Conservation (phyloP, 1,284 basidiomycete species). For the Pseudozyma sp. region DNA sequence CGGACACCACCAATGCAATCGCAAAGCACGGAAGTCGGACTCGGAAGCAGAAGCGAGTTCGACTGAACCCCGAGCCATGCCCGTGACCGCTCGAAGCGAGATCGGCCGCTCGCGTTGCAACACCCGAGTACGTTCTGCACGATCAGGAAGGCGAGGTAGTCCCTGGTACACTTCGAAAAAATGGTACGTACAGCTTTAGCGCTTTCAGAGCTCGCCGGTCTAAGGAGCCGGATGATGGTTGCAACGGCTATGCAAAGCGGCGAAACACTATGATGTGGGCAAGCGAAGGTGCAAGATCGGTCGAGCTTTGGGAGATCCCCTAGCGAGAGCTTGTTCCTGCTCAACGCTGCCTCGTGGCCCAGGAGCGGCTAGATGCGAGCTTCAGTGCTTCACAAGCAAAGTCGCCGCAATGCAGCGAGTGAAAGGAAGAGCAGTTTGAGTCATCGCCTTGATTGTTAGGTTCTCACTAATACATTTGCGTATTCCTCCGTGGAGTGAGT, state of each 20-base stretch:
- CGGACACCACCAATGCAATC: neutral
- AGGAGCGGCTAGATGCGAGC: no score
- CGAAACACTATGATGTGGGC: slow-evolving; percentile 4
- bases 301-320: neutral
- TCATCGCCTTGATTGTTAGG: no score
- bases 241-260: slow-evolving; percentile 1
- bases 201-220: no score
- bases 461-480: no score
- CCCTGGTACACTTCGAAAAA: no score
- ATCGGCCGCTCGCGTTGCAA: neutral
- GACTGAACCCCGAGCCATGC: slow-evolving; percentile 3
- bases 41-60: neutral
- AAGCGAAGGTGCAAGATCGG: slow-evolving; percentile 8
- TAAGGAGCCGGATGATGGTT: neutral
- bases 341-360: neutral
- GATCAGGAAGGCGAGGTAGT: no score
- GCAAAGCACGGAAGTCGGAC: neutral
- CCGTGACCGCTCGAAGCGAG: neutral
- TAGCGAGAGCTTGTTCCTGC: neutral
- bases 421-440: no score
- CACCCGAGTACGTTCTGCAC: slow-evolving; percentile 2
- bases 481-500: no score
- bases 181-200: no score
- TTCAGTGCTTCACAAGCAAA: no score
- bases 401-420: no score